Evolutionary conservation across 805 yeast species (phyloP).

Genomic region (Lipomyces yamanashiensis): DNA sequence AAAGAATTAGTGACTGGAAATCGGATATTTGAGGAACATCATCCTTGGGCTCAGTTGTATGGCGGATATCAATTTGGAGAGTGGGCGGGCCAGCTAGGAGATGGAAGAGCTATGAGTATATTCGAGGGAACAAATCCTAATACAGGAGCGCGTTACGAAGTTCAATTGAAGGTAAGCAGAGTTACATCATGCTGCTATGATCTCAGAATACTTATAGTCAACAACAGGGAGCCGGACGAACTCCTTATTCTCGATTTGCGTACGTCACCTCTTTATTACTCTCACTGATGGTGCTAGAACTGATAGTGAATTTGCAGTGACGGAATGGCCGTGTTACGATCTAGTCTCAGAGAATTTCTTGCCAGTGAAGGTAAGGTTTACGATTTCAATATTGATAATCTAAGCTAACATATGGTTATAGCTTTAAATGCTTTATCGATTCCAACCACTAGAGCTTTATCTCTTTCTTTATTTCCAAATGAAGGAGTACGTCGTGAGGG

Average conservation of each 20-base stretch:
- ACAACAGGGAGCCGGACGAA: conserved; percentile 78
- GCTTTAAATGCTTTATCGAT: conserved; percentile 73
- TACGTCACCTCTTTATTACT: conserved; percentile 1
- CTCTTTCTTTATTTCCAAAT: conserved; percentile 71
- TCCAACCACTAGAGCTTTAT: conserved; percentile 83
- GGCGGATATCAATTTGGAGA: conserved; percentile 97
- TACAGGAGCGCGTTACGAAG: conserved; percentile 55
- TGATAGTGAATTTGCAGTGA: conserved; percentile 49
- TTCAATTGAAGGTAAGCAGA: conserved; percentile 61
- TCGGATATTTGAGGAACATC: conserved; percentile 49
- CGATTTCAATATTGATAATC: background rate
- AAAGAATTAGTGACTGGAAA: conserved; percentile 67
- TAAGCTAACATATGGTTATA: background rate
- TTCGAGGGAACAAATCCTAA: conserved; percentile 64
- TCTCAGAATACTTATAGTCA: background rate
- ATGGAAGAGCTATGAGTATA: conserved; percentile 85
- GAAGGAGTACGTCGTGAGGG: conserved; percentile 74
- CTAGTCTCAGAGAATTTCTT: conserved; percentile 85
- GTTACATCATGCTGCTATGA: background rate
- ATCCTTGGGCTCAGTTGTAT: conserved; percentile 88
- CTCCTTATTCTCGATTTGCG: conserved; percentile 93
- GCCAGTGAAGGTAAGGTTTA: conserved; percentile 67
- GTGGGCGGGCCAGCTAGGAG: conserved; percentile 97
- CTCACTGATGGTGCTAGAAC: background rate
- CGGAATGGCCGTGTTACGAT: conserved; percentile 89